A percentile compares a stretch with the other conserved stretches of the same genome.
These are phyloP conservation scores for Lyophyllum atratum DNA, from an alignment of 768 basidiomycete genomes.

Conservation along the genomic window DNA sequence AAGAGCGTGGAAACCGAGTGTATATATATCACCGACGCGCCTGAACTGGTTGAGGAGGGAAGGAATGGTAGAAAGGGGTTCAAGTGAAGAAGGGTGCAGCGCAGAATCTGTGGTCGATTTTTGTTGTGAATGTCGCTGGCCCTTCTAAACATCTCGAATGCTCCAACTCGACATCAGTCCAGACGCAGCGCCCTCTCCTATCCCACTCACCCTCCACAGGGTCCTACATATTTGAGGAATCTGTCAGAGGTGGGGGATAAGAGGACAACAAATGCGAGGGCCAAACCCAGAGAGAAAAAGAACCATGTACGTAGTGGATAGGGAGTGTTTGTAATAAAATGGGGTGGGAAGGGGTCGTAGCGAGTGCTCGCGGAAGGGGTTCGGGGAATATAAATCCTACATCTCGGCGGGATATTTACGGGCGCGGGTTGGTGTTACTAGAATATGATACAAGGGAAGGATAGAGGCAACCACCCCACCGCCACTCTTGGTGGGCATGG, in stretches of 20 bases:
- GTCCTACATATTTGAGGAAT: constrained; percentile 25
- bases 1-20: constrained; percentile 4
- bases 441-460: constrained; percentile 22
- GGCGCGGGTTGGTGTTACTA: constrained; percentile 29
- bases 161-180: constrained; percentile 22
- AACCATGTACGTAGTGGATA: constrained; percentile 15
- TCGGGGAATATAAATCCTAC: constrained; percentile 12
- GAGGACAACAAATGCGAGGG: constrained; percentile 62
- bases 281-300: constrained; percentile 16
- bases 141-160: constrained; percentile 15
- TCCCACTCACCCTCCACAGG: constrained; percentile 57
- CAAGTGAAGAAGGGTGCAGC: not conserved
- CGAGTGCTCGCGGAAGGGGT: constrained; percentile 13
- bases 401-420: constrained; percentile 25
- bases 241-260: constrained; percentile 56
- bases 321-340: constrained; percentile 12
- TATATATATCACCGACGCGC: constrained; percentile 13
- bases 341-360: constrained; percentile 14
- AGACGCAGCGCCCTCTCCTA: constrained; percentile 74
- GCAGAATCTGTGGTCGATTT: not conserved
- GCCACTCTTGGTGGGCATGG: constrained; percentile 18
- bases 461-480: constrained; percentile 21
- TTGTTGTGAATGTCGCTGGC: not conserved
- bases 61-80: constrained; percentile 9
- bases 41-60: constrained; percentile 8